A percentile compares a stretch with the other conserved stretches of the same genome.
Conservation (phyloP, 2,329 filamentous ascomycete genomes). For the Paraphaeosphaeria sporulosa region DNA sequence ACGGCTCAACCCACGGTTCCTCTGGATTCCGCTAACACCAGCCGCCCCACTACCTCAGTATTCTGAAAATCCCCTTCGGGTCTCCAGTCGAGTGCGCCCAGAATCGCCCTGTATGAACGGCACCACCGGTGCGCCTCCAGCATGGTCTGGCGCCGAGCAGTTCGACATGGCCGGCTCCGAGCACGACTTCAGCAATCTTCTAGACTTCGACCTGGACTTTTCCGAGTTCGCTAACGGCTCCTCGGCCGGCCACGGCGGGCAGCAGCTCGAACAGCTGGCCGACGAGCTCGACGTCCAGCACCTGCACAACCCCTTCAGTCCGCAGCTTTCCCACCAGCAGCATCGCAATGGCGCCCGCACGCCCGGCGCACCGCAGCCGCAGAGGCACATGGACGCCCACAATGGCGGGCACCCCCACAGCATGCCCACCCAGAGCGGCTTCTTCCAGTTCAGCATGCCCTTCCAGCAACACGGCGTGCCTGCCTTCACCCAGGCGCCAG, state of each 20-base stretch:
- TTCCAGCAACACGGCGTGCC: conserved; percentile 45
- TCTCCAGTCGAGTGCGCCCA: conserved; percentile 16
- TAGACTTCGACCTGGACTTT: conserved; percentile 50
- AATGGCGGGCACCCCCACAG: conserved; percentile 21
- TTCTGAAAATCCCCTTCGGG: conserved; percentile 14
- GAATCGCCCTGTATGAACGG: conserved; percentile 30
- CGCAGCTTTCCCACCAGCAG: conserved; percentile 16
- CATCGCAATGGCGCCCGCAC: conserved; percentile 26
- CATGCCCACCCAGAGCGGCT: conserved; percentile 34
- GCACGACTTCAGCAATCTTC: conserved; percentile 53
- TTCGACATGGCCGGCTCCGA: conserved; percentile 53
- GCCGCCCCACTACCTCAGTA: conserved; percentile 9
- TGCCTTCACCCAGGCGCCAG: conserved; percentile 52
- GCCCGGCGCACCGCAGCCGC: conserved; percentile 25
- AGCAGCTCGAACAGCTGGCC: conserved; percentile 41
- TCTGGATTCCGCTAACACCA: conserved; percentile 13
- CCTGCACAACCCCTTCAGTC: conserved; percentile 40
- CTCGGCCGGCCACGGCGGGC: conserved; percentile 25
- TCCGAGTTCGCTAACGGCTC: conserved; percentile 33
- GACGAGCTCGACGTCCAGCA: conserved; percentile 45
- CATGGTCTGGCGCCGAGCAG: conserved; percentile 52
- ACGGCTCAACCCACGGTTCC: neutral
- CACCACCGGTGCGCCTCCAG: conserved; percentile 28
- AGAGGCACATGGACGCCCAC: conserved; percentile 17
- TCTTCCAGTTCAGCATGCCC: conserved; percentile 47